Evolutionary conservation across 2,329 filamentous ascomycete genomes (phyloP).

Genomic region (Lachnellula hyalina): DNA sequence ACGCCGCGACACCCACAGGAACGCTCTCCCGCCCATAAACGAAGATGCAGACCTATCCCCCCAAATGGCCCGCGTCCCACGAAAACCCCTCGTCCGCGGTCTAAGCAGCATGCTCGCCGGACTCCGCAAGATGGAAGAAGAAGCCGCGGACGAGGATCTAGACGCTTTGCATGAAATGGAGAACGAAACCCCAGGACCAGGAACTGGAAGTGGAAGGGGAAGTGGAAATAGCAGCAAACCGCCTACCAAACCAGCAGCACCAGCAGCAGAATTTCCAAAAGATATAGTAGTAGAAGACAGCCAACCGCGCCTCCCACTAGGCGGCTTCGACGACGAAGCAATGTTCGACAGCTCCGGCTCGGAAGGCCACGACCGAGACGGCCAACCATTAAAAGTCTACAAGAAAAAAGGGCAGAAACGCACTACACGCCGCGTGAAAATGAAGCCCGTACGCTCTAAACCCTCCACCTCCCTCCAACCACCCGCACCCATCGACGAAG

Average conservation of each 20-base stretch:
- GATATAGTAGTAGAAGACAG: constrained; percentile 40
- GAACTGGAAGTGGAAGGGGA: neutral
- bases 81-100: constrained; percentile 60
- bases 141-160: constrained; percentile 65
- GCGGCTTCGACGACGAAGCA: constrained; percentile 60
- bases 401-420: constrained; percentile 85
- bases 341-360: constrained; percentile 51
- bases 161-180: constrained; percentile 71
- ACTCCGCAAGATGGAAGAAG: constrained; percentile 64
- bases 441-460: constrained; percentile 48
- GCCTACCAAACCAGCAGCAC: constrained; percentile 17
- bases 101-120: constrained; percentile 70
- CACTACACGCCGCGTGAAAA: constrained; percentile 65
- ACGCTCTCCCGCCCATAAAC: constrained; percentile 45
- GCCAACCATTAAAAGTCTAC: constrained; percentile 56
- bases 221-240: constrained; percentile 1
- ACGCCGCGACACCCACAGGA: constrained; percentile 41
- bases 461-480: constrained; percentile 36
- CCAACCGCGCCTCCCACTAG: constrained; percentile 41
- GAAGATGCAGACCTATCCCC: constrained; percentile 50
- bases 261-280: constrained; percentile 25
- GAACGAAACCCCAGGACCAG: constrained; percentile 33
- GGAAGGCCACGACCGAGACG: constrained; percentile 44
- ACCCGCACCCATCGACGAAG: constrained; percentile 32
- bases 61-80: constrained; percentile 43